A percentile compares a stretch with the other conserved stretches of the same genome.
These are phyloP conservation scores for Eucalyptus coolabah DNA, from an alignment of 345 rosid genomes.

Conservation along the genomic window DNA sequence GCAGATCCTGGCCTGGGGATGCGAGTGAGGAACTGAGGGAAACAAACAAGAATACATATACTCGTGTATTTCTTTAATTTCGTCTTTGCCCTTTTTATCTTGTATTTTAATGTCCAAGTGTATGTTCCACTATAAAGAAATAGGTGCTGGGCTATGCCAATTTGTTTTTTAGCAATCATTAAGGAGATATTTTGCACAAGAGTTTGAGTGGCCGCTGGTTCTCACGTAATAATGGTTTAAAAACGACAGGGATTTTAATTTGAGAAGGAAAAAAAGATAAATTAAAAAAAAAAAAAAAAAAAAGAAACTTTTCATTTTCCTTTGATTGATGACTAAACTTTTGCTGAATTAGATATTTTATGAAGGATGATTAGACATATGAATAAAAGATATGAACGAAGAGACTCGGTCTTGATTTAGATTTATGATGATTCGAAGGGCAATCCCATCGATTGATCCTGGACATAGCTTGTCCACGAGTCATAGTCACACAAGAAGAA, in stretches of 20 bases:
- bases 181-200: neutral
- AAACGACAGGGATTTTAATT: neutral
- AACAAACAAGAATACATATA: neutral
- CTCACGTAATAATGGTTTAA: neutral
- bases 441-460: neutral
- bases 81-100: neutral
- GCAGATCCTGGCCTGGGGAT: neutral
- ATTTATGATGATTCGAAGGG: neutral
- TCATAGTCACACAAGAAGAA: neutral
- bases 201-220: neutral
- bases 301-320: neutral
- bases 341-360: neutral
- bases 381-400: neutral
- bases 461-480: neutral
- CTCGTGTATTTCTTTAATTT: neutral
- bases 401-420: neutral
- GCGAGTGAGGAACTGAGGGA: neutral
- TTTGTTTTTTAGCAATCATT: neutral
- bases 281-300: rapidly evolving
- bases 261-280: too few species aligned
- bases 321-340: neutral
- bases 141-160: neutral
- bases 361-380: neutral
- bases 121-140: neutral
- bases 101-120: neutral